A percentile compares a stretch with the other conserved stretches of the same genome.
Conservation (phyloP, 1,284 basidiomycete species). For the Malassezia obtusa region DNA sequence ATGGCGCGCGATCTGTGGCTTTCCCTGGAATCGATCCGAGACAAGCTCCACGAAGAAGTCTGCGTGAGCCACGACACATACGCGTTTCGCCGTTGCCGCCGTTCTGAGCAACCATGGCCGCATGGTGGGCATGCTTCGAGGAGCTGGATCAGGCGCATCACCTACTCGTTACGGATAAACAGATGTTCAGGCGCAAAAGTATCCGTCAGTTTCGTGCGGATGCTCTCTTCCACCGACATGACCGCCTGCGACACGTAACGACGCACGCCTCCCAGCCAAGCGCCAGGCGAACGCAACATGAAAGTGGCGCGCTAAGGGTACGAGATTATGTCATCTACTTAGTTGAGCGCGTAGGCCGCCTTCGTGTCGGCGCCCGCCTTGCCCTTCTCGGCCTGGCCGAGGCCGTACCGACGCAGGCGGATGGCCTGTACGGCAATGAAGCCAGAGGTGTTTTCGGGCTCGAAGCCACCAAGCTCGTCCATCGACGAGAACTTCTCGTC, state of each 20-base stretch:
- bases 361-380: conserved; percentile 32
- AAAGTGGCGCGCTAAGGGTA: background rate
- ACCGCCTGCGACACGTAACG: background rate
- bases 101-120: conserved; percentile 45
- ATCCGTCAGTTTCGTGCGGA: conserved; percentile 11
- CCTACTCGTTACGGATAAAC: conserved; percentile 16
- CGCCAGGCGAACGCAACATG: background rate
- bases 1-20: conserved; percentile 41
- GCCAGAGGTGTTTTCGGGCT: conserved; percentile 50
- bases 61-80: conserved; percentile 13
- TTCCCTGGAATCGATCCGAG: conserved; percentile 35
- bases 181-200: conserved; percentile 10
- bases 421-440: conserved; percentile 47
- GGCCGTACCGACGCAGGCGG: conserved; percentile 40
- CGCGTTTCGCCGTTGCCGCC: conserved; percentile 45
- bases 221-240: conserved; percentile 15
- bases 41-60: conserved; percentile 45
- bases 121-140: conserved; percentile 43
- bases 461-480: conserved; percentile 97
- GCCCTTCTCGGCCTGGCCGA: conserved; percentile 34
- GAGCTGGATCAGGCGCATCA: conserved; percentile 4
- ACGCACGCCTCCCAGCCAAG: background rate
- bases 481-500: conserved; percentile 96
- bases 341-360: conserved; percentile 32
- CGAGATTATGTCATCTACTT: conserved; percentile 3